phyloP scores from a whole-genome alignment of 2,329 filamentous ascomycete species.

The Aureobasidium mangrovei region DNA sequence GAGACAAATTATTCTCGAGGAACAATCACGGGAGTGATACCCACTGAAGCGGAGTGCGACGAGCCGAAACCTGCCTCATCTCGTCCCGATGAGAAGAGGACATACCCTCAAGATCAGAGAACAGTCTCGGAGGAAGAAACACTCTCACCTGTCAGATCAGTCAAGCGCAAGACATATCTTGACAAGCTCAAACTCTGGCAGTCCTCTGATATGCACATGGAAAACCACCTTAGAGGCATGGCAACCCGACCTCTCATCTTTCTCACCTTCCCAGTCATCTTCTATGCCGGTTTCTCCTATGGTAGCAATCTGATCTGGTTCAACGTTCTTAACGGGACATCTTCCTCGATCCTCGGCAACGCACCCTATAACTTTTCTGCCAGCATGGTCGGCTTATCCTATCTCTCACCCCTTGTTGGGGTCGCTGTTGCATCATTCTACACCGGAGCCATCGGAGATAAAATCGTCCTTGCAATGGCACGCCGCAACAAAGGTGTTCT shows the following conservation, averaged over 20 bases:
- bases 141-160: neutral
- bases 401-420: conserved; percentile 29
- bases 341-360: conserved; percentile 32
- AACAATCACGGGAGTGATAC: neutral
- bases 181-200: conserved; percentile 28
- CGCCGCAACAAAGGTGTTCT: conserved; percentile 31
- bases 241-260: conserved; percentile 21
- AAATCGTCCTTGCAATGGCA: conserved; percentile 27
- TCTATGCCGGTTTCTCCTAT: conserved; percentile 34
- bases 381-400: conserved; percentile 31
- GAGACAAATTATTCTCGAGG: conserved; percentile 44
- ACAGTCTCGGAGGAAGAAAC: neutral
- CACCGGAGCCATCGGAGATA: conserved; percentile 30
- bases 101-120: neutral
- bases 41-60: neutral
- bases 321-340: conserved; percentile 36
- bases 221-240: conserved; percentile 24
- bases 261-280: conserved; percentile 31
- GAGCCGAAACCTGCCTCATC: neutral
- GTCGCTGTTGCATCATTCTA: conserved; percentile 30
- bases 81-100: neutral
- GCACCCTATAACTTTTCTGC: conserved; percentile 31
- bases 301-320: conserved; percentile 34
- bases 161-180: conserved; percentile 24
- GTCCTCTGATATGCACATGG: conserved; percentile 24